A percentile compares a stretch with the other conserved stretches of the same genome.
These are phyloP conservation scores for Helotiales sp. DNA, from an alignment of 2,329 filamentous ascomycete genomes.

Conservation along the genomic window DNA sequence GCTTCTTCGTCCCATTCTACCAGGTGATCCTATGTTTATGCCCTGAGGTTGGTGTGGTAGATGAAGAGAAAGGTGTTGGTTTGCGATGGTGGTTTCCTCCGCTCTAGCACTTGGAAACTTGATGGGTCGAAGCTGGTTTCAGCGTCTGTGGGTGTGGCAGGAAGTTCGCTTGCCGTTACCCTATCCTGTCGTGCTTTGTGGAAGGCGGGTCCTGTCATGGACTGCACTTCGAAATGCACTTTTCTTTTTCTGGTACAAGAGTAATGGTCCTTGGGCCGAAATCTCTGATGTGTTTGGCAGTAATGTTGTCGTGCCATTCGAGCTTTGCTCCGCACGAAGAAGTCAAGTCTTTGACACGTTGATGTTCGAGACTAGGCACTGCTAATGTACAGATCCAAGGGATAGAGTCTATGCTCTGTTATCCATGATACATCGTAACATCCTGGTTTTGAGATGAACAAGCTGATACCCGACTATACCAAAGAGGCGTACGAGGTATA, in stretches of 20 bases:
- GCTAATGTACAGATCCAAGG: conserved; percentile 11
- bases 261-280: not conserved
- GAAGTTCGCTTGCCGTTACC: conserved; percentile 8
- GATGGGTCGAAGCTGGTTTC: conserved; percentile 12
- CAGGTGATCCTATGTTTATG: no score
- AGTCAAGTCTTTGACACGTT: not conserved
- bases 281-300: not conserved
- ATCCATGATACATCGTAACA: not conserved
- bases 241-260: not conserved
- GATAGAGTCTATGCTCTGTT: conserved; percentile 12
- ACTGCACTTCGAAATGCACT: not conserved
- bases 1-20: no score
- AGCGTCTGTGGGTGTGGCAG: conserved; percentile 20
- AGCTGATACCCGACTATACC: conserved; percentile 1
- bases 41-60: no score
- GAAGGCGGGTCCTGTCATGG: conserved; percentile 2
- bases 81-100: no score
- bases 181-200: conserved; percentile 10
- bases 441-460: not conserved
- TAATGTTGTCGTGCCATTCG: not conserved
- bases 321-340: not conserved
- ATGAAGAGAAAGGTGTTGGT: no score
- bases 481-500: conserved; percentile 9
- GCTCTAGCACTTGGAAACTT: conserved; percentile 4
- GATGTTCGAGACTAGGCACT: not conserved